Evolutionary conservation across 129 eudicot species (phyloP).

Genomic region (Flaveria sonorensis): DNA sequence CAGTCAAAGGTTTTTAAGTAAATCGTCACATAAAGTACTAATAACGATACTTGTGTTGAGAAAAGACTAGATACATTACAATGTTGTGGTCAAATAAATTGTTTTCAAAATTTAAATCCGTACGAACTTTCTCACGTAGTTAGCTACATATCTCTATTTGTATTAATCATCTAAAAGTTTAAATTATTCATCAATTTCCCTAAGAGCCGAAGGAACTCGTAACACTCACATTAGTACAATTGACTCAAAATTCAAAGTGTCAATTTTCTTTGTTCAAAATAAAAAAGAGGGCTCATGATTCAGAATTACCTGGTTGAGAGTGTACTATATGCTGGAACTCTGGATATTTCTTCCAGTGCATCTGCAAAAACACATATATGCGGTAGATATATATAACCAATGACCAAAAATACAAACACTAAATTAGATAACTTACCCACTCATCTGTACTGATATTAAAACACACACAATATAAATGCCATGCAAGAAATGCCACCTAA

Average conservation of each 20-base stretch:
- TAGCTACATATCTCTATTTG: conserved; percentile 15
- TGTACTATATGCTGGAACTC: conserved; percentile 49
- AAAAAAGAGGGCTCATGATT: not conserved
- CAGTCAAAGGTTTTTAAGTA: conserved; percentile 15
- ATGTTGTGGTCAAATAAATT: conserved; percentile 14
- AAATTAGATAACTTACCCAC: conserved; percentile 54
- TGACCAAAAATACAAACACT: not conserved
- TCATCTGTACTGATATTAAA: conserved; percentile 76
- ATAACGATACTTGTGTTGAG: not conserved
- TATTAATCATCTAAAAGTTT: conserved; percentile 8
- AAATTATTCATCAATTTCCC: conserved; percentile 7
- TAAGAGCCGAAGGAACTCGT: conserved; percentile 1
- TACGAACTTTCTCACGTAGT: not conserved
- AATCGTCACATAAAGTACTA: not conserved
- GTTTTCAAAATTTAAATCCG: conserved; percentile 4
- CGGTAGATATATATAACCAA: conserved; percentile 1
- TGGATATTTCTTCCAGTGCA: conserved; percentile 74
- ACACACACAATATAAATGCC: conserved; percentile 74
- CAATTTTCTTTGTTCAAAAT: not conserved
- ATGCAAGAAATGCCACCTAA: conserved; percentile 58
- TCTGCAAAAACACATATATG: conserved; percentile 46
- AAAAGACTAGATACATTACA: conserved; percentile 1
- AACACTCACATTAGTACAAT: conserved; percentile 1
- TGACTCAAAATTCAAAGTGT: not conserved
- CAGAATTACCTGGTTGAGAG: conserved; percentile 43